Percentiles rank a stretch among this genome's conserved stretches.
These are phyloP conservation scores for Hortiboletus rubellus DNA, from an alignment of 1,284 basidiomycete species.

Conservation along the genomic window DNA sequence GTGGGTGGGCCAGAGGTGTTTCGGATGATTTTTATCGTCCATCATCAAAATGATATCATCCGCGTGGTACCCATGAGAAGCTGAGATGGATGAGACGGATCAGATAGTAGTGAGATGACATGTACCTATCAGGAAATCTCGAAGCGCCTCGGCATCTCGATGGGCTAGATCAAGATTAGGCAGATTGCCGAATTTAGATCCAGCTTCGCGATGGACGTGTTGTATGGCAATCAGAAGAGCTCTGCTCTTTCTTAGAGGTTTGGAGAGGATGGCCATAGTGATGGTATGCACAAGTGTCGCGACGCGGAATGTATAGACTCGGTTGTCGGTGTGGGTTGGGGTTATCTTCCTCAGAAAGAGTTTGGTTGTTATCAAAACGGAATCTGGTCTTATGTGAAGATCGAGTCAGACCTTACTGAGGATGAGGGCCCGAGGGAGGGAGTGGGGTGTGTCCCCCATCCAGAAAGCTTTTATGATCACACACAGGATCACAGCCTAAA, in stretches of 20 bases:
- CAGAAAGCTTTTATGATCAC: not conserved
- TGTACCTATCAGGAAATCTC: slow-evolving; percentile 18
- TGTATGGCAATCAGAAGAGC: slow-evolving; percentile 27
- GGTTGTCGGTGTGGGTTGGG: not conserved
- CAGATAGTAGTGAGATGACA: not conserved
- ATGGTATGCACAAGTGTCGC: too few relatives aligned
- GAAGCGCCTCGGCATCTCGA: slow-evolving; percentile 20
- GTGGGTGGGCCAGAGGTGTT: slow-evolving; percentile 27
- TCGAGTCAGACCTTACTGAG: not conserved
- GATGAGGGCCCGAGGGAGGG: not conserved
- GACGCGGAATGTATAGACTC: not conserved
- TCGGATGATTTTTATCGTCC: slow-evolving; percentile 21
- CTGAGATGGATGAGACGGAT: slow-evolving; percentile 10
- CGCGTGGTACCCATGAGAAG: slow-evolving; percentile 25
- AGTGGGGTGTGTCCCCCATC: not conserved
- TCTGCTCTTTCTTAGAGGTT: slow-evolving; percentile 13
- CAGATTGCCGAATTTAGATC: not conserved
- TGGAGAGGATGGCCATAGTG: slow-evolving; percentile 1
- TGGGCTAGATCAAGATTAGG: slow-evolving; percentile 24
- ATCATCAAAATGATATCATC: slow-evolving; percentile 35
- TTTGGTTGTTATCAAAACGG: not conserved
- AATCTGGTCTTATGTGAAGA: not conserved
- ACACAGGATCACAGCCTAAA: not conserved
- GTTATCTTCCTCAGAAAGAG: not conserved
- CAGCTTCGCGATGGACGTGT: slow-evolving; percentile 8